Evolutionary conservation across 805 yeast species (phyloP), one percentile per base, ranked within the genome.

Genomic region (Wickerhamiella galacta): DNA sequence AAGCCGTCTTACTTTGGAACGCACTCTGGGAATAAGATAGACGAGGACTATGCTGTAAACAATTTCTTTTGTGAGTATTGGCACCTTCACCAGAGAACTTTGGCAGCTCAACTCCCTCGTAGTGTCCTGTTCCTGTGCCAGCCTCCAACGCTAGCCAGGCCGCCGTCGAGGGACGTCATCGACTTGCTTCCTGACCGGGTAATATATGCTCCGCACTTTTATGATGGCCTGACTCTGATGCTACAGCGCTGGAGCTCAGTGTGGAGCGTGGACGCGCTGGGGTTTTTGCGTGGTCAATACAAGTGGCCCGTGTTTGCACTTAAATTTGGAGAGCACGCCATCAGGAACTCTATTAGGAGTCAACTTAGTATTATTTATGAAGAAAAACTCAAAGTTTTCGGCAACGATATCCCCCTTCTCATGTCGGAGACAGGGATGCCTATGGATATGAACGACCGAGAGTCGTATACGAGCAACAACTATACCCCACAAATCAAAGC

Each of bases 351-450:
- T 36, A 54, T 85, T 33, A 61, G 64, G 35, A 63, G 57, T 30
- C 95, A 85, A 53, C 59, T 85, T 37, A 44, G 51, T 10, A 75
- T 69, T 34, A 68, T 85, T 58, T 67, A 61, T 35, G 46, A 51
- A 14, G 95, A 85, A 49, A 68, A 78, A 4, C 48, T 56, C 12
- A 61, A 61, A 5, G 49, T 61, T 24, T 52, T 82, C 31, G 94
- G 94, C 1, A 37, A 43, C 1, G 34, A 53, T 7, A 60, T 80
- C 9, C 93, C 95, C 0, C 66, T 75, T 4, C 57, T 83, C 23
- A 71, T 85, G 62, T 70, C 92, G 1, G 95, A 85, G 52, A 81
- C 85, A 7, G 95, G 95, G 4, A 79, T 83, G 76, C 95, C 95
- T 3, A 80, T 75, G 53, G 93, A 85, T 52, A 79, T 85, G 94